Conservation (phyloP, 2,329 filamentous ascomycete species). For the Trichoderma koningii region DNA sequence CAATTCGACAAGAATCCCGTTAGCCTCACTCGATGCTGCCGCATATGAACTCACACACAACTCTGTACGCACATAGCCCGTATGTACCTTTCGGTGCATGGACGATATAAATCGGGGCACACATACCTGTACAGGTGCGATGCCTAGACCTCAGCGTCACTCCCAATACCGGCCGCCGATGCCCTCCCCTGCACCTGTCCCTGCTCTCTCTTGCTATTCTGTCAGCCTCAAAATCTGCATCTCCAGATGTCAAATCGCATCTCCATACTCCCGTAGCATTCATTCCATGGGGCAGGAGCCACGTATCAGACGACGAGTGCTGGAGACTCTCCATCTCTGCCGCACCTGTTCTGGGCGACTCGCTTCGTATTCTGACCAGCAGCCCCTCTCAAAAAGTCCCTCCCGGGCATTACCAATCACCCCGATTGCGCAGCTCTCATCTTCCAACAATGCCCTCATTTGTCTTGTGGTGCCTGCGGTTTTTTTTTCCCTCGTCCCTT, state of each 20-base stretch:
- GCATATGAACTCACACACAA: background rate
- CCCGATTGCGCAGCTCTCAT: constrained; percentile 1
- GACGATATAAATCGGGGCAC: background rate
- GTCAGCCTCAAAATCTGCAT: too few relatives aligned
- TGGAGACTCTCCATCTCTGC: background rate
- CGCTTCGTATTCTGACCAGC: background rate
- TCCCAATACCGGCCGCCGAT: too few relatives aligned
- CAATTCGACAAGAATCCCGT: background rate
- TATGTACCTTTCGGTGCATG: background rate
- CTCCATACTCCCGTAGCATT: too few relatives aligned
- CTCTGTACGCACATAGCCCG: background rate
- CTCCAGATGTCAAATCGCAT: too few relatives aligned
- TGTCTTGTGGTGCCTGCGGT: constrained; percentile 11
- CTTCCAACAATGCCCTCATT: constrained; percentile 9
- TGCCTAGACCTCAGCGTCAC: too few relatives aligned
- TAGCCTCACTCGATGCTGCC: constrained; percentile 13
- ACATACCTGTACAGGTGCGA: background rate
- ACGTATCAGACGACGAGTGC: background rate
- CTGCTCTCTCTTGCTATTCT: too few relatives aligned
- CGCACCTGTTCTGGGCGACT: background rate
- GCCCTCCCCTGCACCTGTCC: too few relatives aligned
- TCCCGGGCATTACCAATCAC: constrained; percentile 10
- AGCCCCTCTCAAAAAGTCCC: constrained; percentile 3
- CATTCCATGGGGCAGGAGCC: too few relatives aligned
- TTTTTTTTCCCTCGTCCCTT: background rate